These are phyloP conservation scores for Trichoderma gracile DNA, from an alignment of 2,329 filamentous ascomycete species.

Conservation along the genomic window DNA sequence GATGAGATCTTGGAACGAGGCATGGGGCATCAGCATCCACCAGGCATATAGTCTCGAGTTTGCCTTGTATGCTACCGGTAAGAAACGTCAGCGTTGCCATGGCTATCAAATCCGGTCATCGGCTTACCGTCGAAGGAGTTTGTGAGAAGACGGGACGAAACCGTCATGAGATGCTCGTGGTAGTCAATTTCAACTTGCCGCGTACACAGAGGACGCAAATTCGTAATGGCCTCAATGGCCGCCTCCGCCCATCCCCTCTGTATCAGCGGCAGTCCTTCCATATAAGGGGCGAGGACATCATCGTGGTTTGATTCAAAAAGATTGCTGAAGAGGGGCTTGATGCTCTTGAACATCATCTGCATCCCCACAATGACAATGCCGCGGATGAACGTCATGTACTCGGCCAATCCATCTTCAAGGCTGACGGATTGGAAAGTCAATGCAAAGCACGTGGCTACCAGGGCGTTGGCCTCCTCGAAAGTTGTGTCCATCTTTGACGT, in stretches of 20 bases:
- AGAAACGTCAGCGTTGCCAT: neutral
- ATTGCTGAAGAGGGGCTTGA: constrained; percentile 53
- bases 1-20: constrained; percentile 52
- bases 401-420: constrained; percentile 59
- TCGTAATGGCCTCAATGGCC: constrained; percentile 48
- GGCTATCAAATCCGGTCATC: neutral
- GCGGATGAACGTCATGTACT: constrained; percentile 62
- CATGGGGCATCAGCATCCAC: constrained; percentile 60
- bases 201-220: constrained; percentile 47
- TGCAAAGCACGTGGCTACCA: constrained; percentile 60
- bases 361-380: constrained; percentile 57
- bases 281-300: constrained; percentile 46
- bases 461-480: constrained; percentile 58
- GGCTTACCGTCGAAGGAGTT: constrained; percentile 55
- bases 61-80: constrained; percentile 48
- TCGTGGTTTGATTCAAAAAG: constrained; percentile 46
- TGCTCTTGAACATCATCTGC: constrained; percentile 54
- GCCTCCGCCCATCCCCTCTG: constrained; percentile 47
- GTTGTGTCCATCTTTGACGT: constrained; percentile 44
- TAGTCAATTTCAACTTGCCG: constrained; percentile 49
- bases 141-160: constrained; percentile 53
- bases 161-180: constrained; percentile 46
- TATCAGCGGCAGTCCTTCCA: constrained; percentile 50
- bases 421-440: constrained; percentile 60
- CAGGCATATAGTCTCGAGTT: constrained; percentile 54